Evolutionary conservation across 1,284 basidiomycete genomes (phyloP).

Genomic region (Leccinum pseudoinsigne): DNA sequence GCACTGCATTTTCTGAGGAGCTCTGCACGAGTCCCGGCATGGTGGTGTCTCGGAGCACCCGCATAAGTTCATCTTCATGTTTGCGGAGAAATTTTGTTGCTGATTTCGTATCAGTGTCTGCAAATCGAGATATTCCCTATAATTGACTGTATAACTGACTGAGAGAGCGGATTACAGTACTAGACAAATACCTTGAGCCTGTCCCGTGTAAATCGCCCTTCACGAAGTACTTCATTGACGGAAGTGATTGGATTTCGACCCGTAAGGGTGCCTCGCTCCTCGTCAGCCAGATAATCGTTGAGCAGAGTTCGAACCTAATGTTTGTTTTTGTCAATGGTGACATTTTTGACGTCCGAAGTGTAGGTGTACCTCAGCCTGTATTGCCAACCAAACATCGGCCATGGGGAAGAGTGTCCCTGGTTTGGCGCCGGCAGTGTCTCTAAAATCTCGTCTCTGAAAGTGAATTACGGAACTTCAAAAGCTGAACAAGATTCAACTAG

Average conservation of each 20-base stretch:
- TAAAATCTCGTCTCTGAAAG: slow-evolving; percentile 80
- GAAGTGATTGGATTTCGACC: slow-evolving; percentile 88
- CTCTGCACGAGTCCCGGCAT: slow-evolving; percentile 92
- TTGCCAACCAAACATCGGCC: slow-evolving; percentile 88
- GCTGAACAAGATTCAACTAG: slow-evolving; percentile 3
- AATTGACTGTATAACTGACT: slow-evolving; percentile 9
- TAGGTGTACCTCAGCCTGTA: slow-evolving; percentile 80
- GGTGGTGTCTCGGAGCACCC: slow-evolving; percentile 77
- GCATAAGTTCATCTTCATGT: slow-evolving; percentile 86
- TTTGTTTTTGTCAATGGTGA: slow-evolving; percentile 7
- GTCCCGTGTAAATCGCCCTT: slow-evolving; percentile 77
- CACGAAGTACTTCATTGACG: slow-evolving; percentile 93
- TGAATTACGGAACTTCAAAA: slow-evolving; percentile 4
- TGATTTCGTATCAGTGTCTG: slow-evolving; percentile 80
- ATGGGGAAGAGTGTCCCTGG: slow-evolving; percentile 76
- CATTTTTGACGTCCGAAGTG: slow-evolving; percentile 2
- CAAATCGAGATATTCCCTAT: slow-evolving; percentile 87
- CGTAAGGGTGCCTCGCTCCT: slow-evolving; percentile 74
- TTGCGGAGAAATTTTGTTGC: slow-evolving; percentile 67
- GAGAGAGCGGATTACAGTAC: neutral
- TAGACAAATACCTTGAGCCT: slow-evolving; percentile 63
- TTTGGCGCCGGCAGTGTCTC: slow-evolving; percentile 77
- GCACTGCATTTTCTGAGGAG: slow-evolving; percentile 58
- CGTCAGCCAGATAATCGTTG: slow-evolving; percentile 90
- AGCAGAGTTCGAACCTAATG: slow-evolving; percentile 81